A percentile compares a stretch with the other conserved stretches of the same genome.
These are phyloP conservation scores for Priceomyces melissophilus DNA, from an alignment of 805 yeast genomes.

Conservation along the genomic window DNA sequence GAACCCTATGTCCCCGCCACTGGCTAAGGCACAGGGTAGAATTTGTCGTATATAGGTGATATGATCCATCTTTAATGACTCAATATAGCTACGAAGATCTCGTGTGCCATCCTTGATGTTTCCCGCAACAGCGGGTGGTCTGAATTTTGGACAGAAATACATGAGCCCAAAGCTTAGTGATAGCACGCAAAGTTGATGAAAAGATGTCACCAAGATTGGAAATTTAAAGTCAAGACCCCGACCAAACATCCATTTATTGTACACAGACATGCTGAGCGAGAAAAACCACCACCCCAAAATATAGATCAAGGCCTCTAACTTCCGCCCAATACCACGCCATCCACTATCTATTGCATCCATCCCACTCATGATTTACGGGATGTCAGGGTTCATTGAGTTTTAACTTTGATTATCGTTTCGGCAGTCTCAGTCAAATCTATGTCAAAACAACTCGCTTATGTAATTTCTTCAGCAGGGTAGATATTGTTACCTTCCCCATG, in stretches of 20 bases:
- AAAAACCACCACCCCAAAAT: slow-evolving; percentile 66
- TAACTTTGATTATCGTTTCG: too few species aligned
- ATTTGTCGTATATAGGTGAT: slow-evolving; percentile 47
- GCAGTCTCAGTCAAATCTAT: too few species aligned
- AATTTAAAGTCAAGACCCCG: slow-evolving; percentile 71
- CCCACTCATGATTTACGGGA: too few species aligned
- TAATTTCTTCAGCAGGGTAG: too few species aligned
- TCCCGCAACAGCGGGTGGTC: slow-evolving; percentile 40
- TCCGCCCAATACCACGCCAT: not conserved
- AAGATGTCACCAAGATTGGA: slow-evolving; percentile 80
- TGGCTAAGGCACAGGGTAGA: slow-evolving; percentile 81
- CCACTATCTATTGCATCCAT: not conserved
- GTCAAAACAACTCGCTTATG: too few species aligned
- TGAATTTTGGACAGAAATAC: slow-evolving; percentile 43
- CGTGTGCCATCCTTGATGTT: not conserved
- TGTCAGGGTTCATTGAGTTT: too few species aligned
- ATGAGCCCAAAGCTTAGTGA: slow-evolving; percentile 47
- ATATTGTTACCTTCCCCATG: too few species aligned
- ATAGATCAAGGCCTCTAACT: slow-evolving; percentile 24
- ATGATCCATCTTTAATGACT: slow-evolving; percentile 18
- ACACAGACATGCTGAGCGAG: slow-evolving; percentile 67
- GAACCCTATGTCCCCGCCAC: slow-evolving; percentile 91
- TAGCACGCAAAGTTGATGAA: slow-evolving; percentile 76
- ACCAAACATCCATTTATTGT: slow-evolving; percentile 98
- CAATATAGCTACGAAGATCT: slow-evolving; percentile 12